Evolutionary conservation across 768 basidiomycete genomes (phyloP), one percentile per base, ranked within the genome.

Genomic region (Pilatotrama ljubarskyi): DNA sequence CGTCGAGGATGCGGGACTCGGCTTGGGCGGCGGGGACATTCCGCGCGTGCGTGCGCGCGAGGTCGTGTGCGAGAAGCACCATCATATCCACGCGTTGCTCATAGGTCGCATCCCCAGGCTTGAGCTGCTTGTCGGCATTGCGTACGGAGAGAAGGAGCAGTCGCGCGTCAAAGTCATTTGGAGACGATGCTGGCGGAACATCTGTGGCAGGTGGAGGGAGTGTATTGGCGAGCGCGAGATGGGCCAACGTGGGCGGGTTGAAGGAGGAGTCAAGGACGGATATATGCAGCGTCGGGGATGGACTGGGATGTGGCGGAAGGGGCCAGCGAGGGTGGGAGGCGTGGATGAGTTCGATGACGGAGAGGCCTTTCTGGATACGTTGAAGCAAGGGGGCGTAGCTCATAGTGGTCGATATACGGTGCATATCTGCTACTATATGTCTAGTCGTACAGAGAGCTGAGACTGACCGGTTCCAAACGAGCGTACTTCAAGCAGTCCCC

Each of bases 61-160:
- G 68, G 58, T 84, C 80, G 36, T 78, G 66, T 0, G 88, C 81
- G 24, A 94, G 76, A n/a, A 85, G 78, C 35, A 73, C 66, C 85
- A 96, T 93, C 93, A 96, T 96, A 66, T 92, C 87, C 26, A 95
- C 73, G 24, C 95, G 85, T 68, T 95, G 90, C n/a, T 78, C 67
- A 58, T 85, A 82, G 0, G 87, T 84, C 22, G 91, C 90, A 70
- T 94, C 93, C 0, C 83, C 81, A 0, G 83, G 73, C 65, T 85
- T 84, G 44, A 90, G 75, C 5, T 75, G 66, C 74, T 98, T 98
- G 74, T 98, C 94, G 5, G 85, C 92, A 66, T 98, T 96, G 55
- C 86, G 82, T 42, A 93, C 84, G 32, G 93, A 94, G 46, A 96
- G 82, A 0, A 95, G 78, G 6, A 96, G 80, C 1, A 97, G 76